These are phyloP conservation scores for Sicyos baderoa DNA, from an alignment of 306 rosid species.

Conservation along the genomic window DNA sequence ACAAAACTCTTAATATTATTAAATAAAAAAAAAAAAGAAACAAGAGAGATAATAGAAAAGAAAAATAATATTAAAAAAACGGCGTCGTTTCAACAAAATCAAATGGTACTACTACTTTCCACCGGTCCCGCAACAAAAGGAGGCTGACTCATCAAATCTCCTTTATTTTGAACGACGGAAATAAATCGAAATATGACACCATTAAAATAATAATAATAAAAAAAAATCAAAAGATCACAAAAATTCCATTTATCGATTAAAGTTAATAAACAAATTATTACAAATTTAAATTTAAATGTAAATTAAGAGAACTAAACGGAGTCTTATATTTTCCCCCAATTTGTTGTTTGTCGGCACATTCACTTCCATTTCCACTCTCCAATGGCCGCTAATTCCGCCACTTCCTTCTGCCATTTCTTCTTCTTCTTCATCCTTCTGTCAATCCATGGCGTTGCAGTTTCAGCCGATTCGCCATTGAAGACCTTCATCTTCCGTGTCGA, in stretches of 20 bases:
- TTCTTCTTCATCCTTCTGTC: conserved; percentile 21
- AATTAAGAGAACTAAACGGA: too few species aligned
- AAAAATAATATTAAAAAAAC: background rate
- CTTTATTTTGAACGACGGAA: background rate
- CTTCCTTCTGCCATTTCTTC: conserved; percentile 3
- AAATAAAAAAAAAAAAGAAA: too few species aligned
- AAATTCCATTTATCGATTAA: background rate
- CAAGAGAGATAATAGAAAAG: too few species aligned
- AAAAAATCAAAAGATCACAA: too few species aligned
- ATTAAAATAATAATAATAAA: too few species aligned
- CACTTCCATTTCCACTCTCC: conserved; percentile 9
- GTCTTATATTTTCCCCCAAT: conserved; percentile 23
- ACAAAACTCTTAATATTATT: too few species aligned
- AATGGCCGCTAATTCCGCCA: conserved; percentile 21
- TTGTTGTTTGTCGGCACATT: background rate
- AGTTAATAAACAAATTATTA: background rate
- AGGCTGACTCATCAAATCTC: conserved; percentile 16
- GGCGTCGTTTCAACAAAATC: conserved; percentile 5
- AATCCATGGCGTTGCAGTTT: conserved; percentile 9
- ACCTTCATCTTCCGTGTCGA: conserved; percentile 68
- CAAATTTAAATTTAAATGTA: too few species aligned
- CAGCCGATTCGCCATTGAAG: conserved; percentile 21
- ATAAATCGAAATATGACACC: too few species aligned
- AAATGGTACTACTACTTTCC: conserved; percentile 12
- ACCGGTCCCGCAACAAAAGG: background rate